phyloP scores from a whole-genome alignment of 2,329 filamentous ascomycete species.

The Venturia effusa region DNA sequence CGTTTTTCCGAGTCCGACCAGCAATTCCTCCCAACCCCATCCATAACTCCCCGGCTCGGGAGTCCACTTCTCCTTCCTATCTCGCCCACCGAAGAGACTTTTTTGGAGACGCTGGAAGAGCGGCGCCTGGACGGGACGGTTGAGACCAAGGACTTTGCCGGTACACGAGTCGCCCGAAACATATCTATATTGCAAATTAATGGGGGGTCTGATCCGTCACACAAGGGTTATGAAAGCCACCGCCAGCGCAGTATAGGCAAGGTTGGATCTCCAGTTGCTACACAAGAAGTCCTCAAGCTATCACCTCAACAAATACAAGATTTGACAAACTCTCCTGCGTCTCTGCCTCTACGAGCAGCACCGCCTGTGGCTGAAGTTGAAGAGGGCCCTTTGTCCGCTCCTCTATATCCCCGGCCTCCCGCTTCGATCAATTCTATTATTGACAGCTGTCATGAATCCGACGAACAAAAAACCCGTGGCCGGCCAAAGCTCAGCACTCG shows the following conservation, averaged over 20 bases:
- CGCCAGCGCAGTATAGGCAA: slow-evolving; percentile 11
- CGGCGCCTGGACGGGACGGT: neutral
- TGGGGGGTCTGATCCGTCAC: neutral
- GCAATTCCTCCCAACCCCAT: slow-evolving; percentile 1
- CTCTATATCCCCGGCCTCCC: slow-evolving; percentile 18
- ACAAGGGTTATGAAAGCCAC: neutral
- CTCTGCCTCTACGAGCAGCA: slow-evolving; percentile 38
- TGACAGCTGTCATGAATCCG: slow-evolving; percentile 19
- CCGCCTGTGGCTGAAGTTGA: slow-evolving; percentile 26
- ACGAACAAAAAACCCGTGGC: neutral
- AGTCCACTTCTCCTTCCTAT: slow-evolving; percentile 2
- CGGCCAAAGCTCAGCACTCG: neutral
- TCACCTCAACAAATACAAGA: slow-evolving; percentile 45
- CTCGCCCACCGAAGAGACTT: neutral
- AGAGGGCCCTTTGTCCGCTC: slow-evolving; percentile 26
- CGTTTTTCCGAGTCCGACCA: neutral
- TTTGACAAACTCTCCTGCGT: slow-evolving; percentile 42
- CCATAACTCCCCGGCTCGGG: slow-evolving; percentile 1
- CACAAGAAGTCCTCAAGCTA: slow-evolving; percentile 36
- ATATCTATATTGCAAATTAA: neutral
- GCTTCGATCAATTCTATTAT: slow-evolving; percentile 10
- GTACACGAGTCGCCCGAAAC: neutral
- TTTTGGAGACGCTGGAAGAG: slow-evolving; percentile 1
- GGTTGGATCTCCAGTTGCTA: slow-evolving; percentile 2
- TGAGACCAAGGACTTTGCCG: neutral